phyloP scores from a whole-genome alignment of 2,329 filamentous ascomycete species.

The Microdochium paspali region DNA sequence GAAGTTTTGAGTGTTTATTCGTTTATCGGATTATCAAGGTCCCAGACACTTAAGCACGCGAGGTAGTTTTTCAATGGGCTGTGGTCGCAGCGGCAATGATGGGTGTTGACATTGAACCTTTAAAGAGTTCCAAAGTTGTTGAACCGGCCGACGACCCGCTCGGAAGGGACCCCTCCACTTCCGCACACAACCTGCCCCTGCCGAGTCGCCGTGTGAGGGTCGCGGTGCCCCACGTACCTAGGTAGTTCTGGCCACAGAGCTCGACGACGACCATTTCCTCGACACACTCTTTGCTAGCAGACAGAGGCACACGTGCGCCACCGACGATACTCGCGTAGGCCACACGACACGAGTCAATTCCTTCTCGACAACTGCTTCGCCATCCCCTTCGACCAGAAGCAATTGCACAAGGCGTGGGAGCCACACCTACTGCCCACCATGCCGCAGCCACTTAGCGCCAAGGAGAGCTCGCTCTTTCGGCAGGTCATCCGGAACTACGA shows the following conservation, averaged over 20 bases:
- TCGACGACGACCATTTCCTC: neutral
- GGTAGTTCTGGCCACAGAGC: neutral
- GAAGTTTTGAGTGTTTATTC: too few species aligned
- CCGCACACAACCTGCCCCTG: neutral
- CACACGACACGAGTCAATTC: neutral
- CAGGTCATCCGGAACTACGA: constrained; percentile 95
- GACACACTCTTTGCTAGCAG: neutral
- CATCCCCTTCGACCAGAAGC: neutral
- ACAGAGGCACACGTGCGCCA: neutral
- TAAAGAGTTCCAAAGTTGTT: too few species aligned
- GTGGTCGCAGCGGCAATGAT: too few species aligned
- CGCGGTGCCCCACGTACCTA: neutral
- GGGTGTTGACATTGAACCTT: too few species aligned
- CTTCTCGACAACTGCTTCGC: neutral
- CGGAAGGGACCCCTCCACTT: neutral
- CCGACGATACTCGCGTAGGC: neutral
- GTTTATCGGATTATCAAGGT: too few species aligned
- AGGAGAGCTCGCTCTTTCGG: constrained; percentile 90
- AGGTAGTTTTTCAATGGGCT: too few species aligned
- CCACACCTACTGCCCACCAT: constrained; percentile 30
- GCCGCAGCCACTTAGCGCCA: constrained; percentile 69
- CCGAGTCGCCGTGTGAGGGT: neutral
- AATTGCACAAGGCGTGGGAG: neutral
- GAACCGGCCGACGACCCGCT: too few species aligned
- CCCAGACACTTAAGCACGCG: too few species aligned